Evolutionary conservation across 2,329 filamentous ascomycete species (phyloP), one percentile per base, ranked within the genome.

Genomic region (Aspergillus novoparasiticus): DNA sequence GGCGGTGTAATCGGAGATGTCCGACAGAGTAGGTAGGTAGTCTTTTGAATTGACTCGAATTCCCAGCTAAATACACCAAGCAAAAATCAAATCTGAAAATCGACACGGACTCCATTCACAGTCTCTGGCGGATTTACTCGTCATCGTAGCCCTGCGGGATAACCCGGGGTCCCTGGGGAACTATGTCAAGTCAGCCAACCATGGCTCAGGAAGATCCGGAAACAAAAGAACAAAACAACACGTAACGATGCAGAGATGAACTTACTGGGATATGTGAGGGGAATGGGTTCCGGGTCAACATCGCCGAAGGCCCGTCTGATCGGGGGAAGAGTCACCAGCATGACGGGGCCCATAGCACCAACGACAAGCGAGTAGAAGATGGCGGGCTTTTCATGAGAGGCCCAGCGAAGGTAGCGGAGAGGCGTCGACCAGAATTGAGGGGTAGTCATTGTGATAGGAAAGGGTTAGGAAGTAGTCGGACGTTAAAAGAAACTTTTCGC

Each of bases 211-310:
- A 14, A 58, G 12, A 28, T n/a, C 43, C n/a, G 28, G 21, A 19
- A 46, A 19, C 2, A 30, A 3, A 54, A n/a, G 21, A 46, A 12
- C 12, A 16, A 6, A 58, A n/a, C 2, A 23, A 61, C 16, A 65
- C 28, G 57, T 41, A 36, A 23, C 9, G n/a, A 51, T 6, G 41
- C 12, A 36, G n/a, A n/a, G 41, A 23, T 54, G 57, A 48, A 86
- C 92, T 78, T 87, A 98, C 94, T 87, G 64, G 95, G 95, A 84
- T 98, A 99, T 76, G 93, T 96, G 79, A 94, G 82, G 36, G 95
- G 95, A 68, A 98, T 89, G 62, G 84, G 86, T 67, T 87, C 82
- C 67, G 90, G 86, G 71, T 89, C 86, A 71, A 88, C 81, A 76
- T 97, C 93, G 71, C 94, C 94, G 62, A 96, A 79, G 67, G 82